phyloP scores from a whole-genome alignment of 169 alveolate species.

The Hammondia hammondi region DNA sequence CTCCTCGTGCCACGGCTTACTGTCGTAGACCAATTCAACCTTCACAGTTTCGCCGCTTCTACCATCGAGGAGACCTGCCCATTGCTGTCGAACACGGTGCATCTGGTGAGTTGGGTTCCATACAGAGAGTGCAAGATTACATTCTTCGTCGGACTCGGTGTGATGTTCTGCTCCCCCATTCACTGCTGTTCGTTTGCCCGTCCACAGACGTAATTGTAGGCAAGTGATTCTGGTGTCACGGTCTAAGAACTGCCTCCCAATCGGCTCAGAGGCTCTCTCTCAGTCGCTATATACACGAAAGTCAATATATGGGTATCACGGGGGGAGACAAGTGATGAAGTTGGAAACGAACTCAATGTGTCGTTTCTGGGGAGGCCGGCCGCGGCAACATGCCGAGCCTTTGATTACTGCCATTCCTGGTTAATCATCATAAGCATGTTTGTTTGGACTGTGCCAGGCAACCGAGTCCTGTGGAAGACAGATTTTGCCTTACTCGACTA shows the following conservation, averaged over 20 bases:
- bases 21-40: constrained; percentile 75
- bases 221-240: too few species aligned
- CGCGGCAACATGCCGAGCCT: too few species aligned
- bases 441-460: constrained; percentile 69
- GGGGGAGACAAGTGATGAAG: too few species aligned
- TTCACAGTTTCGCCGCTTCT: constrained; percentile 89
- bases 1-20: constrained; percentile 46
- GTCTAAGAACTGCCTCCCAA: too few species aligned
- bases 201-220: background rate
- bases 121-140: background rate
- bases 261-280: too few species aligned
- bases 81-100: constrained; percentile 77
- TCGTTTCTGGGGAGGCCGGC: too few species aligned
- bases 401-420: too few species aligned
- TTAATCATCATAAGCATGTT: too few species aligned
- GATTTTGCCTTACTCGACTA: constrained; percentile 89
- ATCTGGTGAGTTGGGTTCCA: constrained; percentile 50
- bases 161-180: background rate
- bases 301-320: too few species aligned
- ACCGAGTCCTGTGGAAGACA: constrained; percentile 87
- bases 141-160: too few species aligned
- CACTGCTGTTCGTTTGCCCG: background rate
- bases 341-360: too few species aligned
- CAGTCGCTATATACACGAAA: too few species aligned
- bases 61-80: constrained; percentile 95